Conservation (phyloP, 2,329 filamentous ascomycete species). For the Didymella arachidicola region DNA sequence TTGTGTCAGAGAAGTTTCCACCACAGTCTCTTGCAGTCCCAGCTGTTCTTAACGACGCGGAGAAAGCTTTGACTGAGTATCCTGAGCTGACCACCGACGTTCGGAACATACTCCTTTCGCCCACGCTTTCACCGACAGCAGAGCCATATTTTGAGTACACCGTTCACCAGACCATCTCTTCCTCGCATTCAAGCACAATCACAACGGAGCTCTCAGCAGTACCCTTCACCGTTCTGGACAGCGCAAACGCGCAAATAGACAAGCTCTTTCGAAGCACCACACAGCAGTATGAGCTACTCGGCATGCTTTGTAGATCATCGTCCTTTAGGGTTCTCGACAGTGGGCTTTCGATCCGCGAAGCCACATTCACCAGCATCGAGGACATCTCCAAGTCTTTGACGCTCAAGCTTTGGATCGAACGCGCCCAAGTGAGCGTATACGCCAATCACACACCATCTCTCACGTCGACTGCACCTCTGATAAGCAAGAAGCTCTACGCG, state of each 20-base stretch:
- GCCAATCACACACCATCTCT: slow-evolving; percentile 17
- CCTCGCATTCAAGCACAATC: slow-evolving; percentile 1
- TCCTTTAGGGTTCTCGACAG: slow-evolving; percentile 20
- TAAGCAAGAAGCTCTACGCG: slow-evolving; percentile 32
- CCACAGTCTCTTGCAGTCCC: not conserved
- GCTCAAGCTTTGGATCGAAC: slow-evolving; percentile 32
- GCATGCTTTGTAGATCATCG: slow-evolving; percentile 13
- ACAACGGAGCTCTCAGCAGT: slow-evolving; percentile 16
- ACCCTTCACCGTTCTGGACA: slow-evolving; percentile 22
- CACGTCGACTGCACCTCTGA: slow-evolving; percentile 6
- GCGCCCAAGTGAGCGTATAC: slow-evolving; percentile 22
- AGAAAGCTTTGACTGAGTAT: not conserved
- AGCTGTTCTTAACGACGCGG: not conserved
- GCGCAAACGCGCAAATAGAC: slow-evolving; percentile 31
- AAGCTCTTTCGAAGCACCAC: slow-evolving; percentile 12
- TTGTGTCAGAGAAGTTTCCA: not conserved
- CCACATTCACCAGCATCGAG: slow-evolving; percentile 21
- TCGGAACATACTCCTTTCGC: not conserved
- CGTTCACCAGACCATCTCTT: slow-evolving; percentile 25
- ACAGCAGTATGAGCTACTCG: slow-evolving; percentile 15
- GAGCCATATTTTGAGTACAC: slow-evolving; percentile 40
- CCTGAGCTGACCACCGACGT: not conserved
- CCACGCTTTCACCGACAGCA: not conserved
- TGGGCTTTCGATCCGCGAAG: slow-evolving; percentile 20
- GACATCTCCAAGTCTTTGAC: slow-evolving; percentile 17